A percentile compares a stretch with the other conserved stretches of the same genome.
Conservation (phyloP, 2,329 filamentous ascomycete species). For the Myotisia sp. region DNA sequence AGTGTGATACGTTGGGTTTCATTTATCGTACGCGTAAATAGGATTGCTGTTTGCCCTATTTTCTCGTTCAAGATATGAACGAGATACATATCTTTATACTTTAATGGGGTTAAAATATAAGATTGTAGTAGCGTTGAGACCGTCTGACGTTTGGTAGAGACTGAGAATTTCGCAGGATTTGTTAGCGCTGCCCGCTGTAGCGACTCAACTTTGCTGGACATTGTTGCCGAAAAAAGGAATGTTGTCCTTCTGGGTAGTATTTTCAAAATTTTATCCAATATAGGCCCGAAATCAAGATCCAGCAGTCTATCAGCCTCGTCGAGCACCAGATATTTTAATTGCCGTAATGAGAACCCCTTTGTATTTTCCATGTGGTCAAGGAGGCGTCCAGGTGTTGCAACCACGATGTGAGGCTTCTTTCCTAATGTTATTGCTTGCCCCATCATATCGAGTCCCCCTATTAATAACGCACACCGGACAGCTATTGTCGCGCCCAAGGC, state of each 20-base stretch:
- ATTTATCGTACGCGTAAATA: constrained; percentile 85
- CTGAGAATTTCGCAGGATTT: constrained; percentile 69
- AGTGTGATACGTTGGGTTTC: constrained; percentile 79
- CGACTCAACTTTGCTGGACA: constrained; percentile 84
- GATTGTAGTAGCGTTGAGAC: constrained; percentile 77
- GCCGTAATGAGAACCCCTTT: constrained; percentile 75
- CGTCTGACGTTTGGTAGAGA: constrained; percentile 80
- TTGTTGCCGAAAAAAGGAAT: constrained; percentile 86
- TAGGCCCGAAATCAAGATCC: constrained; percentile 84
- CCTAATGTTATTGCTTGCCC: constrained; percentile 76
- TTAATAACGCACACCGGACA: constrained; percentile 67
- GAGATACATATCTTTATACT: constrained; percentile 79
- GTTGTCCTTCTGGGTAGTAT: constrained; percentile 64
- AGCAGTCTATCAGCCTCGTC: constrained; percentile 86
- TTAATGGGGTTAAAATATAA: constrained; percentile 73
- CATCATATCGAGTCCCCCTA: constrained; percentile 93
- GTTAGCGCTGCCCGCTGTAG: constrained; percentile 77
- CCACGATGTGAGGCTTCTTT: constrained; percentile 89
- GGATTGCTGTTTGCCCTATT: constrained; percentile 69
- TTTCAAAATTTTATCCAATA: constrained; percentile 83
- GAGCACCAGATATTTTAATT: constrained; percentile 78
- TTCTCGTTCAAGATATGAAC: constrained; percentile 77
- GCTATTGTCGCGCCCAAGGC: constrained; percentile 73
- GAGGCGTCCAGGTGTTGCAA: constrained; percentile 77
- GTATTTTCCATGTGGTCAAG: constrained; percentile 92